Base-by-base conservation (phyloP, 306 rosid genomes). In the Dalbergia oliveri region DNA sequence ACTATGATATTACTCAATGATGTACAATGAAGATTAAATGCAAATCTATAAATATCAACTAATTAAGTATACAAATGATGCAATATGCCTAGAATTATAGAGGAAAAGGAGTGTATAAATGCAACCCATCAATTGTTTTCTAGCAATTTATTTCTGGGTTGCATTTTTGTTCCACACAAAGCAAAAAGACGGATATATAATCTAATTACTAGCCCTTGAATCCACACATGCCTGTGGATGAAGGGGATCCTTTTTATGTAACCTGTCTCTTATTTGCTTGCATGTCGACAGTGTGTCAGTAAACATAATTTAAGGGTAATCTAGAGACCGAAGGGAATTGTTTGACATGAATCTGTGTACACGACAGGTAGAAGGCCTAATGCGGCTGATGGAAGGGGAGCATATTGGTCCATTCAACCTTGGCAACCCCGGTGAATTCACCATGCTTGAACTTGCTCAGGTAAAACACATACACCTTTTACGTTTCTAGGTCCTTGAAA, bases 391-490 rank as follows among this genome's bases (percentile, higher is more conserved):
- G 99, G 95, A 94, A 88, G 97, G 99, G 6, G 92, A 88, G 3
- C 97, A 94, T 78, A 89, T 94, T 35, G 98, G 98, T n/a, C 97
- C 98, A 54, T 92, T 94, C 85, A 94, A 94, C 84, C 98, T 94
- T 7, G 98, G 98, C 53, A 94, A 94, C 84, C 98, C 97, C 19
- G 94, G 97, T 62, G 98, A 94, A 91, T 94, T 94, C 94, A 94
- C 97, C 81, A 94, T 94, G 98, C 91, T 94, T 72, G 98, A 94
- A 83, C 97, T 94, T 45, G 98, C 98, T 45, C 92, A 94, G 97
- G 98, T 94, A 73, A 58, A 49, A 4, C 69, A 35, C 16, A 39
- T n/a, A 33, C 35, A 11, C 15, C 43, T 3, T 39, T 14, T 66
- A 51, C 8, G 14, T 53, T 4, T 61, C 10, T 43, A 60, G 34